Evolutionary conservation across 1,284 basidiomycete genomes (phyloP), one percentile per base, ranked within the genome.

Genomic region (Sporisorium graminicola): DNA sequence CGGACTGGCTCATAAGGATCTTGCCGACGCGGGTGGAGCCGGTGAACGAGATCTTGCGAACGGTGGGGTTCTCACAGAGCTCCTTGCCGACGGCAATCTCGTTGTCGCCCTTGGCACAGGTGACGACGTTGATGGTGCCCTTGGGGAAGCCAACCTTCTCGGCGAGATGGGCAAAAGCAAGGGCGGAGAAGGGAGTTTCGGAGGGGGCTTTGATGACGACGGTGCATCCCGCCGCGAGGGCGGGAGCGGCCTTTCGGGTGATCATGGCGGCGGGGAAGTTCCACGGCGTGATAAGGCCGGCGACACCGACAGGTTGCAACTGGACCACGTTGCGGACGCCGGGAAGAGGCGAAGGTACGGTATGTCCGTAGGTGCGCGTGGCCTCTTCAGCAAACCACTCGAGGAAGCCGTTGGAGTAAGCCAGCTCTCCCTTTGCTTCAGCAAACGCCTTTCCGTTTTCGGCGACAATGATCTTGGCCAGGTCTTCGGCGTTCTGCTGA

Each of bases 101-200:
- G 80, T 95, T 91, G 52, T 82, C 79, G n/a, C 84, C 84, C 82
- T 92, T 92, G 56, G 91, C 89, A 1, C 94, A 94, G 13, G 94
- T 94, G 49, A 99, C 90, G 61, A 98, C 89, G 86, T 99, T 98
- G 86, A 99, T 91, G 49, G 98, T 95, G 57, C 97, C 97, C 58
- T 93, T 91, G 14, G 97, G 96, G 52, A 99, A 88, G 47, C 95
- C 96, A 13, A 95, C 96, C 64, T 94, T 91, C 54, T 90, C 89
- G 18, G 91, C 91, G 29, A 98, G 90, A 87, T 95, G 93, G 8
- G 90, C 91, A 18, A 97, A 88, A 5, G 96, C 97, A 22, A 99
- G 90, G 18, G 92, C 91, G 40, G 94, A 95, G 87, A 94, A 97
- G 0, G 97, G 97, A 0, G 97, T 95, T 87, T 99, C 96, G 1